Conservation (phyloP, 2,329 filamentous ascomycete genomes). For the Botrytis porri region DNA sequence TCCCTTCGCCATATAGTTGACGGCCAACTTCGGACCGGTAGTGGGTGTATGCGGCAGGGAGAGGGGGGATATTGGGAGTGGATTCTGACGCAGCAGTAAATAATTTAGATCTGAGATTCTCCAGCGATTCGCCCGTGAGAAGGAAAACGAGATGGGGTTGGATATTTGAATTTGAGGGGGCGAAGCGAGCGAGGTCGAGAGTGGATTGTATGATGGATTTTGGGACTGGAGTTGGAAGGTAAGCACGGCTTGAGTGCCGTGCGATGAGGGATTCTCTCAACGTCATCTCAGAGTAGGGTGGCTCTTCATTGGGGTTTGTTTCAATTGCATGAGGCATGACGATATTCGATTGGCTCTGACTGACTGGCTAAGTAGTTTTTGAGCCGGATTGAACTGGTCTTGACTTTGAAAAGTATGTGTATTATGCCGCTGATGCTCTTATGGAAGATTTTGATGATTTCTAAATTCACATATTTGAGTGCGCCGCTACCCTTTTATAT, state of each 20-base stretch:
- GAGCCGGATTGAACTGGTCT: not conserved
- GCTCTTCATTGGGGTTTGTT: not conserved
- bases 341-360: not conserved
- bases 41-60: slow-evolving; percentile 4
- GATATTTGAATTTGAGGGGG: slow-evolving; percentile 19
- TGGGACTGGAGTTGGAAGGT: slow-evolving; percentile 8
- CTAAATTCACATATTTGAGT: not conserved
- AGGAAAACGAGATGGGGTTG: slow-evolving; percentile 4
- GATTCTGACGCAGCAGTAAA: not conserved
- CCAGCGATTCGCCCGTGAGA: not conserved
- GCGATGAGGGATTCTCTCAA: slow-evolving; percentile 4
- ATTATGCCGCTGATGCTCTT: not conserved
- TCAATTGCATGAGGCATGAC: not conserved
- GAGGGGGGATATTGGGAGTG: not conserved
- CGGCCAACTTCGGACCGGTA: slow-evolving; percentile 11
- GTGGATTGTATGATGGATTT: slow-evolving; percentile 13
- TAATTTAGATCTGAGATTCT: not conserved
- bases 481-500: not conserved
- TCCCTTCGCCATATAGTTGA: slow-evolving; percentile 9
- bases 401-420: not conserved
- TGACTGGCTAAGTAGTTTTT: not conserved
- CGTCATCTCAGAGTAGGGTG: not conserved
- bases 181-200: slow-evolving; percentile 13
- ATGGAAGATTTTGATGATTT: not conserved
- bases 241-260: slow-evolving; percentile 14